phyloP scores from a whole-genome alignment of 2,329 filamentous ascomycete genomes.

The Metarhizium brunneum region DNA sequence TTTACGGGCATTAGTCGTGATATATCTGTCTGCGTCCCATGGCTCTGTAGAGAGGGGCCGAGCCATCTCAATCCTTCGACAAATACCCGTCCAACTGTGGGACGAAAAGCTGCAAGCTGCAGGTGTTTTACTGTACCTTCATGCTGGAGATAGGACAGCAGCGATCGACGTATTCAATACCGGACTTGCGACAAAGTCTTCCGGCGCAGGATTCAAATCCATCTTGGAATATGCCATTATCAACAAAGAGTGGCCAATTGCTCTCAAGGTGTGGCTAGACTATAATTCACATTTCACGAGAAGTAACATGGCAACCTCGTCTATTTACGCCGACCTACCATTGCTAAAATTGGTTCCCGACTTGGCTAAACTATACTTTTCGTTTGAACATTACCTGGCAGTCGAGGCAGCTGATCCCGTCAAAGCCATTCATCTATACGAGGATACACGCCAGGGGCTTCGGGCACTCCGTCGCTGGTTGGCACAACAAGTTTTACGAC shows the following conservation, averaged over 20 bases:
- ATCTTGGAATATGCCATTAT: constrained; percentile 32
- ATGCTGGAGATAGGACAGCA: constrained; percentile 24
- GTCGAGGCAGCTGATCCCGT: constrained; percentile 15
- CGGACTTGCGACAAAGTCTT: constrained; percentile 24
- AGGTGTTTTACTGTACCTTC: constrained; percentile 32
- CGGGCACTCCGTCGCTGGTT: constrained; percentile 20
- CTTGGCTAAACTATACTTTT: constrained; percentile 22
- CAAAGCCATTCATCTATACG: constrained; percentile 13
- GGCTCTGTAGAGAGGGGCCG: constrained; percentile 35
- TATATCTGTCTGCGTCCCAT: constrained; percentile 32
- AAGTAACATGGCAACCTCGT: not conserved
- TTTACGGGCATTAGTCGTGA: constrained; percentile 25
- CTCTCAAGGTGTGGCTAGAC: constrained; percentile 27
- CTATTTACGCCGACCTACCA: constrained; percentile 1
- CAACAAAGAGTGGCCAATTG: constrained; percentile 24
- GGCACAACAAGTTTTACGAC: constrained; percentile 20
- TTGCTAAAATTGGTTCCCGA: constrained; percentile 17
- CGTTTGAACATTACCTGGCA: constrained; percentile 24
- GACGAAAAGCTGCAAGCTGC: constrained; percentile 28
- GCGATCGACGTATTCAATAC: constrained; percentile 32
- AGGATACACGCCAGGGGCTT: constrained; percentile 15
- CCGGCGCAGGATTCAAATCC: constrained; percentile 31
- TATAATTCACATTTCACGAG: constrained; percentile 16
- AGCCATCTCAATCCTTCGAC: constrained; percentile 34
- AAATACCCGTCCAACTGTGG: constrained; percentile 28